Percentiles rank a stretch among this genome's conserved stretches.
phyloP scores from a whole-genome alignment of 1,284 basidiomycete species.

The Apiotrichum akiyoshidainum region DNA sequence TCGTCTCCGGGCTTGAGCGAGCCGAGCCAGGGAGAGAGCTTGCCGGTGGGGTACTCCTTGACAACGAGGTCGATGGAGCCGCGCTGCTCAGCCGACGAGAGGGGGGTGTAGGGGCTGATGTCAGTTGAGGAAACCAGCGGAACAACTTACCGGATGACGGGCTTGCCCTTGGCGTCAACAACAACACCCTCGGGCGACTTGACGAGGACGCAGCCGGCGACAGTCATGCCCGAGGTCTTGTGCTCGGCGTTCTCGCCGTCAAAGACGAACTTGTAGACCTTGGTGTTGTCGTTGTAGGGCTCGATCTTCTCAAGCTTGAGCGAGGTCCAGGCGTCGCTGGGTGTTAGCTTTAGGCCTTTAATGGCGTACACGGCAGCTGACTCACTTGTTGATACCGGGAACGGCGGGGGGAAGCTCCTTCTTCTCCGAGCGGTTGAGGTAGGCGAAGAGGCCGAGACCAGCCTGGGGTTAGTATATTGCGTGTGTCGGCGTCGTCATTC shows the following conservation, averaged over 20 bases:
- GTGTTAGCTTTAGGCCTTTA: background rate
- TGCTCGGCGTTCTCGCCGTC: conserved; percentile 66
- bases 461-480: conserved; percentile 6
- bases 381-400: conserved; percentile 37
- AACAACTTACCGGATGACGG: conserved; percentile 66
- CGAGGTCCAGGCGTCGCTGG: conserved; percentile 45
- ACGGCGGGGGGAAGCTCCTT: conserved; percentile 8
- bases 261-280: conserved; percentile 79
- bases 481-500: background rate
- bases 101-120: conserved; percentile 70
- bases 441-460: conserved; percentile 43
- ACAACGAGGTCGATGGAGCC: conserved; percentile 79
- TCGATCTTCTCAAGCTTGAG: conserved; percentile 77
- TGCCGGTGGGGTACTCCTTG: conserved; percentile 68
- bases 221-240: conserved; percentile 62
- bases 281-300: conserved; percentile 89
- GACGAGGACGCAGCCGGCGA: conserved; percentile 58
- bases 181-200: conserved; percentile 53
- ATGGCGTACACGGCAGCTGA: background rate
- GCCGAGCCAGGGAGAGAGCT: conserved; percentile 74
- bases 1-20: conserved; percentile 72
- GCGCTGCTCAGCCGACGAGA: conserved; percentile 66
- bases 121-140: background rate
- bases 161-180: conserved; percentile 75
- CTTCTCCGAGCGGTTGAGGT: conserved; percentile 31